Base-by-base conservation (phyloP, 164 flowering plant species). In the Chimonanthus salicifolius region DNA sequence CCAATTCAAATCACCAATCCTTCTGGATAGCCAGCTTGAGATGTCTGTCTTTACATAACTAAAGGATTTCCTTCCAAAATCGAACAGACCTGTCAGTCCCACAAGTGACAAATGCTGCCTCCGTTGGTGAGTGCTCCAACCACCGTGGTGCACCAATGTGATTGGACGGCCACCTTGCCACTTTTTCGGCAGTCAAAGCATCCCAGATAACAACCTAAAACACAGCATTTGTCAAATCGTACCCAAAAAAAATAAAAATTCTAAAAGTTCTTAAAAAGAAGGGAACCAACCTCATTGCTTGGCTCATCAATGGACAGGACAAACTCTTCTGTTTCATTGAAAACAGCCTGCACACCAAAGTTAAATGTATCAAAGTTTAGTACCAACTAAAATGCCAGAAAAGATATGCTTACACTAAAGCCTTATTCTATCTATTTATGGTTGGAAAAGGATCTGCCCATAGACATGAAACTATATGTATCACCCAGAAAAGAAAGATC, bases 91-190 rank as follows among this genome's bases (percentile, higher is more conserved):
- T 80, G 80, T 91, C 94, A 49, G 84, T 84, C 64, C 98, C 96
- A 80, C 94, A 91, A 20, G 98, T 79, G 47, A 88, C 84, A 72
- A 91, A 92, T 7, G 90, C 84, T 0, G 90, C 86, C 83, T 93
- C 94, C 9, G 82, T 78, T 48, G 98, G 92, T n/a, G 96, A 93
- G 74, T 93, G 93, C 70, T 91, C 96, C 9, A 92, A 79, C 96
- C 96, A 92, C 49, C 96, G 85, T 3, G 96, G 94, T 33, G 92
- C 78, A 43, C 98, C 94, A 21, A 78, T 78, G 76, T 91, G 96
- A 76, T 84, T 90, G 47, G 98, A 88, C 16, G 96, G 88, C 89
- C 88, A 88, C 75, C 85, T 86, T 16, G 93, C 89, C 60, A 90
- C 96, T 72, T 76, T 88, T 70, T 88, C 93, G 49, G 90, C 83